Evolutionary conservation across 2,329 filamentous ascomycete species (phyloP), one percentile per base, ranked within the genome.

Genomic region (Cadophora sp.): DNA sequence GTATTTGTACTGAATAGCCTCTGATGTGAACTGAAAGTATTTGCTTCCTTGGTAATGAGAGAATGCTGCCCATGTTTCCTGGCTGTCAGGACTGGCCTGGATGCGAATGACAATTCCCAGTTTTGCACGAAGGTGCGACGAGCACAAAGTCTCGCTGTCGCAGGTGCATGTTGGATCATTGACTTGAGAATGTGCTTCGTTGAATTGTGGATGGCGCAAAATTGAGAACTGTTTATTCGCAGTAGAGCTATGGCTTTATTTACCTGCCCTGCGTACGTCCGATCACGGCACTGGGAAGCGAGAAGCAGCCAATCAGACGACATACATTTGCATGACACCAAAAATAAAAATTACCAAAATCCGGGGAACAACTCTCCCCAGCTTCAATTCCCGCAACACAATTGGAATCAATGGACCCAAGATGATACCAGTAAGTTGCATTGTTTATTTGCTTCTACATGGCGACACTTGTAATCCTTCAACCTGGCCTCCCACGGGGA

Each of bases 371-470:
- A 22, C 18, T 39, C 43, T 47, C 65, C 41, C 41, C 64, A 60
- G 13, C 33, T 27, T 59, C n/a, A 45, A 16, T 36, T 58, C 16
- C 16, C 39, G 24, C 61, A 58, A 63, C 55, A n/a, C 30, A 43
- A 64, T 65, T 68, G 61, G 24, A 64, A 55, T 72, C 66, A 70
- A 73, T 74, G 71, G 73, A 64, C 65, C 50, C 68, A 69, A 68
- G 50, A 74, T 73, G 71, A 73, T 74, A 67, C 53, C 71, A 67
- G 73, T 73, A 65, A 62, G 70, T 69, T 14, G 24, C 39, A 53
- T 45, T 24, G 36, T 55, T 20, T 56, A 2, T 20, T 48, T 22
- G 3, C 20, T 48, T 20, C n/a, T 11, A 2, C 9, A 7, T 45
- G 45, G 27, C 27, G 27, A 30, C 27, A 30, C 27, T 3, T 30